Evolutionary conservation across 306 rosid species (phyloP).

Genomic region (Glycyrrhiza uralensis): DNA sequence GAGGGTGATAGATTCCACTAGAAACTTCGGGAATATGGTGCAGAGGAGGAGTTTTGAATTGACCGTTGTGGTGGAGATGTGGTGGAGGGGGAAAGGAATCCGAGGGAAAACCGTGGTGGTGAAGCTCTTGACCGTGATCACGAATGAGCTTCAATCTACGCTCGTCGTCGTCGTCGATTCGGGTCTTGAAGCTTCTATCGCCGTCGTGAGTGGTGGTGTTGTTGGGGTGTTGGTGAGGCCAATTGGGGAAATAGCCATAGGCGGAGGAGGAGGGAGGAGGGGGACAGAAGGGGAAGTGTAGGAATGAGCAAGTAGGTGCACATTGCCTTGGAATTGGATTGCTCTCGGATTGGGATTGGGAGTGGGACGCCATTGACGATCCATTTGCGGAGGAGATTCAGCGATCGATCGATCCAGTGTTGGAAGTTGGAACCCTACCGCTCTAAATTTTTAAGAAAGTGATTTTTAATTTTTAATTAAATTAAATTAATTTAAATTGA

Average conservation of each 20-base stretch:
- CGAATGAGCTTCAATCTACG: constrained; percentile 79
- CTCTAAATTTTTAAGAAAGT: too few relatives aligned
- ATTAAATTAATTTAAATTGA: too few relatives aligned
- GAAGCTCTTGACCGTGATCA: too few relatives aligned
- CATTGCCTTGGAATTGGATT: constrained; percentile 1
- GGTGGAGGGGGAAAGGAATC: too few relatives aligned
- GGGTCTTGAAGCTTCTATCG: constrained; percentile 54
- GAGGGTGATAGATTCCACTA: too few relatives aligned
- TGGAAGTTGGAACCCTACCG: background rate
- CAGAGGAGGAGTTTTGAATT: background rate
- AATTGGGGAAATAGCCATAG: constrained; percentile 33
- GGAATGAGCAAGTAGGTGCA: constrained; percentile 27
- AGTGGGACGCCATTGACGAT: constrained; percentile 38
- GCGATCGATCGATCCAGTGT: too few relatives aligned
- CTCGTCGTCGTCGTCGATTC: constrained; percentile 61
- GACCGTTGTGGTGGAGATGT: constrained; percentile 8
- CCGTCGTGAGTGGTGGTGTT: constrained; percentile 36
- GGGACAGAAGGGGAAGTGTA: constrained; percentile 37
- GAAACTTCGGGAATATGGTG: too few relatives aligned
- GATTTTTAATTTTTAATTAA: too few relatives aligned
- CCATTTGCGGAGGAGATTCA: constrained; percentile 1
- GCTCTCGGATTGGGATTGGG: constrained; percentile 12
- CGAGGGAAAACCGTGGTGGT: too few relatives aligned
- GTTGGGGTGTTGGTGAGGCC: constrained; percentile 21
- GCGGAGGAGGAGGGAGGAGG: background rate